These are phyloP conservation scores for Saturnispora halmiae DNA, from an alignment of 805 yeast genomes.

Conservation along the genomic window DNA sequence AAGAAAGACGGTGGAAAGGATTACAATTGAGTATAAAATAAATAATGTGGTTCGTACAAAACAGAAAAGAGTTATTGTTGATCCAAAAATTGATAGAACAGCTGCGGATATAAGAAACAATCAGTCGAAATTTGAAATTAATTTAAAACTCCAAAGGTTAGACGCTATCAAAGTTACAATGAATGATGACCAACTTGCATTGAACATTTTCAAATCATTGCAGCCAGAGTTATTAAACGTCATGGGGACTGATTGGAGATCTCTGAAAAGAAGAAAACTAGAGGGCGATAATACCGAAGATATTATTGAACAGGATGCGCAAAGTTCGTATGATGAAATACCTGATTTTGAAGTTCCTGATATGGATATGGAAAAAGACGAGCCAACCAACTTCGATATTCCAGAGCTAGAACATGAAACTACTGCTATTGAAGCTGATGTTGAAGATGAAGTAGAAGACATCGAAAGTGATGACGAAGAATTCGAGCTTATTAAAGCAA, in stretches of 20 bases:
- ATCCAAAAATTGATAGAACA: conserved; percentile 36
- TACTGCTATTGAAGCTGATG: conserved; percentile 14
- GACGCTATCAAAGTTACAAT: background rate
- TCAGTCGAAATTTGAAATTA: conserved; percentile 24
- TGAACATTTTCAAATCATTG: conserved; percentile 9
- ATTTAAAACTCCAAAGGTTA: conserved; percentile 1
- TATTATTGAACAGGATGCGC: background rate
- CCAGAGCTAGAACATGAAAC: background rate
- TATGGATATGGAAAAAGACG: conserved; percentile 1
- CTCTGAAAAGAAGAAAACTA: conserved; percentile 14
- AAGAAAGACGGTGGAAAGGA: conserved; percentile 26
- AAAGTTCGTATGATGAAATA: background rate
- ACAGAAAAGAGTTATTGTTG: conserved; percentile 39
- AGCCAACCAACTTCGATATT: background rate
- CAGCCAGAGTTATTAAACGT: conserved; percentile 7
- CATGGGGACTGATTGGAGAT: conserved; percentile 15
- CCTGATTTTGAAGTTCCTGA: conserved; percentile 3
- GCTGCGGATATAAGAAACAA: conserved; percentile 29
- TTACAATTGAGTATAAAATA: conserved; percentile 22
- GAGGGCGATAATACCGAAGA: conserved; percentile 1
- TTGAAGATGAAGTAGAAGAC: conserved; percentile 6
- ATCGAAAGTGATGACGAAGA: conserved; percentile 17
- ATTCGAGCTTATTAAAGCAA: conserved; percentile 13
- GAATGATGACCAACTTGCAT: background rate
- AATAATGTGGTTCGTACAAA: conserved; percentile 40